These are phyloP conservation scores for Verbena officinalis DNA, from an alignment of 257 asterid species.

Conservation along the genomic window DNA sequence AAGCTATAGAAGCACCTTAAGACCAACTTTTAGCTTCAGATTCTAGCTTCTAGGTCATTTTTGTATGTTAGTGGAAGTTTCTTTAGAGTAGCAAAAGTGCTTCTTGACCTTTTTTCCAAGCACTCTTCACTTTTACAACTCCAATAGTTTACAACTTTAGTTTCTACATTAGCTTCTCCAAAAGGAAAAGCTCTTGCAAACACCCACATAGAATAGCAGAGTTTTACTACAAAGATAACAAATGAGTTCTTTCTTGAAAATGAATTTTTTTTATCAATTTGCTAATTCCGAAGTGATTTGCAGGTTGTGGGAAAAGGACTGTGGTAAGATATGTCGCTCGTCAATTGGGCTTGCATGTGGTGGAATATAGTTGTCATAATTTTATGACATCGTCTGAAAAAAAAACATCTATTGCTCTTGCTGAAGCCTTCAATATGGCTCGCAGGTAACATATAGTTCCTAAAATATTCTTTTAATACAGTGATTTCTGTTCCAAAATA, in stretches of 20 bases:
- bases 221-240: constrained; percentile 8
- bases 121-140: too few relatives aligned
- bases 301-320: constrained; percentile 95
- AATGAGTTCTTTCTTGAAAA: not conserved
- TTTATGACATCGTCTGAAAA: constrained; percentile 78
- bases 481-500: constrained; percentile 6
- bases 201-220: constrained; percentile 14
- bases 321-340: constrained; percentile 77
- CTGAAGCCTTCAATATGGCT: constrained; percentile 83
- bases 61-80: too few relatives aligned
- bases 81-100: too few relatives aligned
- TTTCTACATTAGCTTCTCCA: too few relatives aligned
- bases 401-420: constrained; percentile 77
- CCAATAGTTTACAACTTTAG: too few relatives aligned
- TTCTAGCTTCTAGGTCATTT: too few relatives aligned
- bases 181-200: too few relatives aligned
- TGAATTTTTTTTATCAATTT: constrained; percentile 12
- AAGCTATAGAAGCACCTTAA: too few relatives aligned
- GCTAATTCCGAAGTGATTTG: constrained; percentile 35
- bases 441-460: constrained; percentile 57
- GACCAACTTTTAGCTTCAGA: too few relatives aligned
- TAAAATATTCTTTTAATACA: constrained; percentile 1
- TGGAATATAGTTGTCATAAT: constrained; percentile 85
- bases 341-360: constrained; percentile 90
- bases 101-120: too few relatives aligned